Conservation (phyloP, 1,284 basidiomycete species). For the Ustilago nuda region DNA sequence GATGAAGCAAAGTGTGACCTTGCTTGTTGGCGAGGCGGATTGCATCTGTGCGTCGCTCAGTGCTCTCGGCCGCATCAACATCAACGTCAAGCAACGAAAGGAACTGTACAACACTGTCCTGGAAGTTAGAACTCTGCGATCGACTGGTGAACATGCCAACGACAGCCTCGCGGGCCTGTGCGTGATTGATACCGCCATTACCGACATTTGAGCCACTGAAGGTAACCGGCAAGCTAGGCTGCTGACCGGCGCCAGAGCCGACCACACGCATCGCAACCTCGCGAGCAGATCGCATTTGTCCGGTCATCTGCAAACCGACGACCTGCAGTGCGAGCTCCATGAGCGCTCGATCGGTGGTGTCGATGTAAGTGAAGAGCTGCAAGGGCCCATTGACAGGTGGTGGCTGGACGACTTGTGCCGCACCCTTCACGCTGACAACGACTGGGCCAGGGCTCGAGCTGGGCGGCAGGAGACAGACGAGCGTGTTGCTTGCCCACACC, state of each 20-base stretch:
- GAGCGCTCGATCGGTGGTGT: slow-evolving; percentile 87
- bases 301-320: slow-evolving; percentile 95
- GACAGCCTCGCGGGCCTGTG: slow-evolving; percentile 42
- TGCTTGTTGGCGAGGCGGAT: slow-evolving; percentile 70
- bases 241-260: slow-evolving; percentile 56
- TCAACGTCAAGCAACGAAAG: slow-evolving; percentile 77
- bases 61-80: slow-evolving; percentile 30
- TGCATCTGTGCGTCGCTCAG: slow-evolving; percentile 47
- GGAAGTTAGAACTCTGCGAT: slow-evolving; percentile 74
- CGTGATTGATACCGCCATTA: slow-evolving; percentile 23
- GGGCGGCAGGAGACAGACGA: slow-evolving; percentile 91
- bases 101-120: slow-evolving; percentile 82
- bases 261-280: slow-evolving; percentile 78
- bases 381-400: slow-evolving; percentile 71
- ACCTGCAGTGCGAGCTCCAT: slow-evolving; percentile 96
- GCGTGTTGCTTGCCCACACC: slow-evolving; percentile 91
- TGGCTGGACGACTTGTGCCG: slow-evolving; percentile 34
- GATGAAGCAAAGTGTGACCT: slow-evolving; percentile 77
- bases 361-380: slow-evolving; percentile 80
- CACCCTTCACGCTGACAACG: slow-evolving; percentile 78
- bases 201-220: slow-evolving; percentile 17
- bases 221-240: slow-evolving; percentile 31
- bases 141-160: slow-evolving; percentile 52
- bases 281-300: slow-evolving; percentile 89
- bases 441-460: slow-evolving; percentile 85